Percentiles rank a stretch among this genome's conserved stretches.
Evolutionary conservation across 2,329 filamentous ascomycete genomes (phyloP).

Genomic region (Verticillium longisporum): DNA sequence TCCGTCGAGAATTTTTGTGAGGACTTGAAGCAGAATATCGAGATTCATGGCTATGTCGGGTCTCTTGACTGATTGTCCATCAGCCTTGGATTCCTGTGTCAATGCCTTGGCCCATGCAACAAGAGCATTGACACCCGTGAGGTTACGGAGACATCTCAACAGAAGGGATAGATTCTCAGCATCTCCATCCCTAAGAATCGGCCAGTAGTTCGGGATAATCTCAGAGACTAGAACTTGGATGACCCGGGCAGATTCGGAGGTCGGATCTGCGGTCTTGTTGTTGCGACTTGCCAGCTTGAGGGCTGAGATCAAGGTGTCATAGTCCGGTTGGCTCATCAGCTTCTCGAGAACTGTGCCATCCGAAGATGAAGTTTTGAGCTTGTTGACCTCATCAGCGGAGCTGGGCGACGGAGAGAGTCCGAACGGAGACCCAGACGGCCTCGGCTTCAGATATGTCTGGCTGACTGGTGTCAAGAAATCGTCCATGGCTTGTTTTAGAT

Average conservation of each 20-base stretch:
- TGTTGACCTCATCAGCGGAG: conserved; percentile 3
- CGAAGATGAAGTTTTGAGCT: neutral
- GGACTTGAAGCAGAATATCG: conserved; percentile 33
- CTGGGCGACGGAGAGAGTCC: conserved; percentile 23
- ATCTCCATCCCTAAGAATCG: conserved; percentile 44
- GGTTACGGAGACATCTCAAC: conserved; percentile 59
- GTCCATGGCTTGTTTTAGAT: conserved; percentile 36
- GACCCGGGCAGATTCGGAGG: conserved; percentile 66
- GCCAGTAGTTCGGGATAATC: conserved; percentile 80
- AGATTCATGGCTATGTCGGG: conserved; percentile 37
- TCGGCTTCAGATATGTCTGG: conserved; percentile 38
- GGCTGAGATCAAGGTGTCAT: conserved; percentile 44
- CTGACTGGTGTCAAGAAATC: conserved; percentile 47
- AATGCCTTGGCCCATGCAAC: conserved; percentile 61
- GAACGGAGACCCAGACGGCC: conserved; percentile 21
- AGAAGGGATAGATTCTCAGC: conserved; percentile 41
- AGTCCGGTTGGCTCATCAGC: conserved; percentile 56
- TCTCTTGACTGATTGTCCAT: conserved; percentile 27
- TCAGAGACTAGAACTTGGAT: conserved; percentile 67
- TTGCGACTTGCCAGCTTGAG: conserved; percentile 43
- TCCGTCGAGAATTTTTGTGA: conserved; percentile 32
- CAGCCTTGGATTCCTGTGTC: conserved; percentile 41
- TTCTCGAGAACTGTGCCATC: conserved; percentile 32
- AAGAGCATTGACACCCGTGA: conserved; percentile 73
- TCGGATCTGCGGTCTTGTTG: conserved; percentile 50